phyloP scores from a whole-genome alignment of 306 rosid genomes.

The Albizia julibrissin region DNA sequence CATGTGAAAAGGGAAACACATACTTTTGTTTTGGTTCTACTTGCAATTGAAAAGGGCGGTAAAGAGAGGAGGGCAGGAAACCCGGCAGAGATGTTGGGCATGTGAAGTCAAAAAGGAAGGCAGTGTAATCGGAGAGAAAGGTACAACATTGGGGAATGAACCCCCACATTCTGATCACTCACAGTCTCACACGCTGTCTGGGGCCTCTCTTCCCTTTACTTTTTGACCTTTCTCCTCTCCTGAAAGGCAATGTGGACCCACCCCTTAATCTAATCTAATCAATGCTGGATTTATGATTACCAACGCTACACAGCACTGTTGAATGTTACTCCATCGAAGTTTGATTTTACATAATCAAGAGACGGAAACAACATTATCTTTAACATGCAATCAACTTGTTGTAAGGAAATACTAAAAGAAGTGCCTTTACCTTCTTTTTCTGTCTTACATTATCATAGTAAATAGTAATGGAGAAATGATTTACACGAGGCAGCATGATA shows the following conservation, averaged over 20 bases:
- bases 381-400: background rate
- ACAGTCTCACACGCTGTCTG: slow-evolving; percentile 25
- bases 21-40: background rate
- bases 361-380: background rate
- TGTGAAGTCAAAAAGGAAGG: slow-evolving; percentile 40
- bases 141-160: slow-evolving; percentile 40
- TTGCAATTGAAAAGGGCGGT: slow-evolving; percentile 18
- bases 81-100: slow-evolving; percentile 13
- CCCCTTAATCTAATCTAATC: background rate
- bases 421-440: background rate
- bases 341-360: background rate
- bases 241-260: background rate
- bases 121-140: slow-evolving; percentile 7
- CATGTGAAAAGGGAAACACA: background rate
- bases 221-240: slow-evolving; percentile 22
- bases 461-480: background rate
- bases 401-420: background rate
- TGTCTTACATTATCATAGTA: background rate
- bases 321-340: background rate
- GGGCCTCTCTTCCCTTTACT: slow-evolving; percentile 18
- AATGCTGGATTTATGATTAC: background rate
- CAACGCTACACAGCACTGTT: background rate
- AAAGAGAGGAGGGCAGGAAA: background rate
- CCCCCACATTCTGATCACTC: slow-evolving; percentile 38
- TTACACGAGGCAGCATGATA: background rate